Evolutionary conservation across 768 basidiomycete species (phyloP).

Genomic region (Chalciporus sphaerocephalus): DNA sequence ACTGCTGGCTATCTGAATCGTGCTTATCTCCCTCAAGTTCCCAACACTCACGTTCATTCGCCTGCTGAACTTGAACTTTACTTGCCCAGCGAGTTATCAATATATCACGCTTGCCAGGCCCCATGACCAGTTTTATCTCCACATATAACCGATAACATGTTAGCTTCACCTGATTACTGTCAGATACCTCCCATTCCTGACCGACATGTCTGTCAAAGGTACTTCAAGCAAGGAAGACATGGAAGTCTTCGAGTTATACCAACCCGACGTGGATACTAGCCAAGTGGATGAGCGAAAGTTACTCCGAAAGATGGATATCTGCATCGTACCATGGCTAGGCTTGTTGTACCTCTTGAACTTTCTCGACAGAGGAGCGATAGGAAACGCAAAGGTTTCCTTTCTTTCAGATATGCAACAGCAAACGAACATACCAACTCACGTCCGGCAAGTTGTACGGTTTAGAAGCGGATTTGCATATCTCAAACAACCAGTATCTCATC

Average conservation of each 20-base stretch:
- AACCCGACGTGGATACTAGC: slow-evolving; percentile 49
- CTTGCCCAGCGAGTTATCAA: too few species aligned
- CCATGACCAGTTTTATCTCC: not conserved
- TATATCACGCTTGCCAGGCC: too few species aligned
- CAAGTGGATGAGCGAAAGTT: slow-evolving; percentile 52
- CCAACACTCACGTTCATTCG: too few species aligned
- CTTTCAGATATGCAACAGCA: not conserved
- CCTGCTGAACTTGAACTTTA: not conserved
- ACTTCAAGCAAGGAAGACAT: not conserved
- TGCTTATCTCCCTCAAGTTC: too few species aligned
- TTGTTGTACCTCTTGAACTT: slow-evolving; percentile 74
- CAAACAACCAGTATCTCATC: slow-evolving; percentile 61
- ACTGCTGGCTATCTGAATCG: too few species aligned
- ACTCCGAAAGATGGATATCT: slow-evolving; percentile 56
- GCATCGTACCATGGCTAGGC: slow-evolving; percentile 72
- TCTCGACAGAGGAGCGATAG: slow-evolving; percentile 58
- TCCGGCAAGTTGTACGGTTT: slow-evolving; percentile 52
- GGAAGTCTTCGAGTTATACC: slow-evolving; percentile 34
- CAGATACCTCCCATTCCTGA: not conserved
- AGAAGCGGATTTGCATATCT: slow-evolving; percentile 52
- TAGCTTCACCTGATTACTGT: not conserved
- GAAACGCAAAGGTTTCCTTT: slow-evolving; percentile 59
- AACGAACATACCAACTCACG: not conserved
- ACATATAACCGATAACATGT: not conserved
- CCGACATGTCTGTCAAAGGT: slow-evolving; percentile 3